phyloP scores from a whole-genome alignment of 2,329 filamentous ascomycete species.

The Penicillium palitans region DNA sequence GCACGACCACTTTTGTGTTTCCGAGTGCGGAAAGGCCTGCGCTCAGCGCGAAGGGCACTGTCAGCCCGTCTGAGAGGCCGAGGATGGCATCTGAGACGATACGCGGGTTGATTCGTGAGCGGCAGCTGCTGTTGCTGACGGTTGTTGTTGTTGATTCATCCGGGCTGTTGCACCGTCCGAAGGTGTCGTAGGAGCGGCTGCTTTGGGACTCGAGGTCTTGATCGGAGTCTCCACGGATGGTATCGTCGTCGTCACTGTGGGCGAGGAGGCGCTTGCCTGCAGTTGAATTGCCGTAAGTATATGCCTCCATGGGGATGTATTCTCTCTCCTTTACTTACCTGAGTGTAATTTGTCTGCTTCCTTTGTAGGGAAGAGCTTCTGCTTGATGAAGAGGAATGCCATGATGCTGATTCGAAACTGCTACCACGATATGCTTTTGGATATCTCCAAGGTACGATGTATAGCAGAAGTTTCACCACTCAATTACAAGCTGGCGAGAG shows the following conservation, averaged over 20 bases:
- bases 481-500: neutral
- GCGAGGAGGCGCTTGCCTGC: slow-evolving; percentile 37
- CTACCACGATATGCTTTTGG: neutral
- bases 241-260: slow-evolving; percentile 26
- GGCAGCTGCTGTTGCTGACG: slow-evolving; percentile 26
- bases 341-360: slow-evolving; percentile 18
- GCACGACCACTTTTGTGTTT: slow-evolving; percentile 66
- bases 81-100: slow-evolving; percentile 65
- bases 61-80: slow-evolving; percentile 75
- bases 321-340: slow-evolving; percentile 10
- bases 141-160: slow-evolving; percentile 23
- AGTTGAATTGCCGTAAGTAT: slow-evolving; percentile 5
- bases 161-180: slow-evolving; percentile 27
- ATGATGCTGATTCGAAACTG: slow-evolving; percentile 21
- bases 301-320: neutral
- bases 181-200: slow-evolving; percentile 35
- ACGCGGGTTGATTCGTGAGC: slow-evolving; percentile 43
- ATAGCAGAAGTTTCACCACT: neutral
- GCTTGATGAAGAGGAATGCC: slow-evolving; percentile 43
- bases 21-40: slow-evolving; percentile 65
- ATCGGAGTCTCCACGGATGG: slow-evolving; percentile 24
- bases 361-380: slow-evolving; percentile 36
- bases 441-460: neutral
- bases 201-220: slow-evolving; percentile 38
- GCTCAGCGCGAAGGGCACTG: slow-evolving; percentile 75